Conservation (phyloP, 768 basidiomycete genomes). For the Coprinopsis strossmayeri region DNA sequence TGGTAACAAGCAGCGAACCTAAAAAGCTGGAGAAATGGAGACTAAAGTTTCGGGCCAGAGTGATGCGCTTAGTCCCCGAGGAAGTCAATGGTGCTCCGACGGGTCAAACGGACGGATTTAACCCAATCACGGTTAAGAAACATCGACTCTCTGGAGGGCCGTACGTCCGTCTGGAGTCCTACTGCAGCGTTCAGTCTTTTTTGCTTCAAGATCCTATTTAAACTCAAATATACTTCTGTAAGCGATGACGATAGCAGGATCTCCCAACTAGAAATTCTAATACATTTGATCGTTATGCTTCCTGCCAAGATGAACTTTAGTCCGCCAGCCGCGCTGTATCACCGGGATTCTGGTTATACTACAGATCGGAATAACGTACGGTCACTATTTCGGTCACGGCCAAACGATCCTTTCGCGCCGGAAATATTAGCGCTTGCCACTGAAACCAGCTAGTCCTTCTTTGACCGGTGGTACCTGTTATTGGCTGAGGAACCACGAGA, state of each 20-base stretch:
- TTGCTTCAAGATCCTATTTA: too few species aligned
- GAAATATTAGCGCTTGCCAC: conserved; percentile 31
- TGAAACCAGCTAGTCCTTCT: conserved; percentile 27
- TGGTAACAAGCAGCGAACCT: too few species aligned
- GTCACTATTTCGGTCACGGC: conserved; percentile 26
- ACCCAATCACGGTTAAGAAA: not conserved
- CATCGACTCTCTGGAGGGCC: not conserved
- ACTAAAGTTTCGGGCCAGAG: not conserved
- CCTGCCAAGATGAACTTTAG: conserved; percentile 19
- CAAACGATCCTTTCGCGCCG: conserved; percentile 28
- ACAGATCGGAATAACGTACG: conserved; percentile 19
- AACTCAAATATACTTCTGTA: not conserved
- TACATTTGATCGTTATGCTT: conserved; percentile 12
- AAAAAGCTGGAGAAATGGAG: not conserved
- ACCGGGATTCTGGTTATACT: conserved; percentile 22
- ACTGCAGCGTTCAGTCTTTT: too few species aligned
- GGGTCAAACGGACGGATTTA: not conserved
- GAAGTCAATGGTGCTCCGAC: not conserved
- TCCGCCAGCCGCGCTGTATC: conserved; percentile 24
- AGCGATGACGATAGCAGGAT: conserved; percentile 1
- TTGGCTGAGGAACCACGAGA: conserved; percentile 22
- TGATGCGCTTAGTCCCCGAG: not conserved
- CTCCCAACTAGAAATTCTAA: conserved; percentile 13
- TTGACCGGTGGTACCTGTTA: conserved; percentile 32
- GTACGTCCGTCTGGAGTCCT: too few species aligned